Evolutionary conservation across 23 red algal species (phyloP).

Genomic region (Chondrus crispus): DNA sequence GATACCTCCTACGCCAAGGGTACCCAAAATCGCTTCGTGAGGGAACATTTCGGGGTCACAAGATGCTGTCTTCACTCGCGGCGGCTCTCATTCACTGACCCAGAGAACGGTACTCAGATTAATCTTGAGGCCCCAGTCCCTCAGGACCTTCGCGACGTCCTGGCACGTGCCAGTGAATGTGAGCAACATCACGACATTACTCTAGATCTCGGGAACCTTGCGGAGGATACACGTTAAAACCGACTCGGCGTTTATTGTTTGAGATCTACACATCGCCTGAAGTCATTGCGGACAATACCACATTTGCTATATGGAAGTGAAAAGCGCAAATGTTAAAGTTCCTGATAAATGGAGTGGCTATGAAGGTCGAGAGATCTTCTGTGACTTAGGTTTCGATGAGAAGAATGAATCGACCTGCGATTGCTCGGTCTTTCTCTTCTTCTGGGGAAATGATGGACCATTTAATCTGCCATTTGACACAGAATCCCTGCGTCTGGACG

Average conservation of each 20-base stretch:
- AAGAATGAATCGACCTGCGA: slow-evolving; percentile 65
- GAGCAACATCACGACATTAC: too few species aligned
- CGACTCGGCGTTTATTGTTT: too few species aligned
- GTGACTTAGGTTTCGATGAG: slow-evolving; percentile 28
- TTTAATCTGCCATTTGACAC: slow-evolving; percentile 8
- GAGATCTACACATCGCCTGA: too few species aligned
- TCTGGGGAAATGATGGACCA: not conserved
- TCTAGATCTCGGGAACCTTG: too few species aligned
- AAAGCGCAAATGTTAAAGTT: too few species aligned
- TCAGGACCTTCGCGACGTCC: slow-evolving; percentile 10
- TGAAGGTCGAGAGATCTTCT: not conserved
- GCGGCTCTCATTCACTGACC: slow-evolving; percentile 26
- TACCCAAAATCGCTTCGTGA: slow-evolving; percentile 14
- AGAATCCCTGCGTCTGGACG: slow-evolving; percentile 33
- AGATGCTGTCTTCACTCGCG: slow-evolving; percentile 46
- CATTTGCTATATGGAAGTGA: too few species aligned
- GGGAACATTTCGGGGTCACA: slow-evolving; percentile 16
- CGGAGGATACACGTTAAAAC: too few species aligned
- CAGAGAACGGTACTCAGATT: not conserved
- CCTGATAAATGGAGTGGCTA: too few species aligned
- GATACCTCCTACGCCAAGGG: slow-evolving; percentile 72
- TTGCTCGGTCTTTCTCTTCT: slow-evolving; percentile 67
- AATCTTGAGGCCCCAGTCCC: slow-evolving; percentile 31
- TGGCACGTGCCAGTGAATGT: too few species aligned
- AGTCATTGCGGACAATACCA: too few species aligned